Conservation (phyloP, 2,329 filamentous ascomycete species). For the Gyromitra esculenta region DNA sequence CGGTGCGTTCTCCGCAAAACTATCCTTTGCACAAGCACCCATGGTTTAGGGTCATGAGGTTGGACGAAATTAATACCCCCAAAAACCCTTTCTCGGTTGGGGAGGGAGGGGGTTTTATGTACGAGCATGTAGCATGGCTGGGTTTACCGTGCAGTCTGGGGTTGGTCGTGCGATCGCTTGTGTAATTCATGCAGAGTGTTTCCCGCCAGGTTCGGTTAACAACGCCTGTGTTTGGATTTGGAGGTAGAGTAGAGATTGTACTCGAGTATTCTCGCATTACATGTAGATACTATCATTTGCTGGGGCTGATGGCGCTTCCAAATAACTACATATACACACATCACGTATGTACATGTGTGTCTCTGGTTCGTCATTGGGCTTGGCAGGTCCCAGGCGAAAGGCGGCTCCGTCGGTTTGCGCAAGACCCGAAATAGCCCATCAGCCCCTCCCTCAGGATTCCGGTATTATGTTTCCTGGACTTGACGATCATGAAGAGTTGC, state of each 20-base stretch:
- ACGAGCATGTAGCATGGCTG: constrained; percentile 13
- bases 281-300: constrained; percentile 14
- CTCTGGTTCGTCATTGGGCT: constrained; percentile 39
- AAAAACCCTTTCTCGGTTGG: constrained; percentile 32
- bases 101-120: not conserved
- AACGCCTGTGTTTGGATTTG: not conserved
- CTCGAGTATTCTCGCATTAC: not conserved
- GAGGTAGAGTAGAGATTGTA: not conserved
- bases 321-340: constrained; percentile 12
- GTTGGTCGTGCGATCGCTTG: constrained; percentile 29
- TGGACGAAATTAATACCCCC: constrained; percentile 28
- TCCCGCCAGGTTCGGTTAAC: constrained; percentile 26
- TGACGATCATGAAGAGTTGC: constrained; percentile 39
- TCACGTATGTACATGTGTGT: constrained; percentile 15
- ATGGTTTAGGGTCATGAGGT: constrained; percentile 46
- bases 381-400: constrained; percentile 46
- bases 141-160: constrained; percentile 37
- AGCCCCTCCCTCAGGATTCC: constrained; percentile 36
- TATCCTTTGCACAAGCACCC: constrained; percentile 37
- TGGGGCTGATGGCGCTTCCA: not conserved
- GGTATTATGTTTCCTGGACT: constrained; percentile 45
- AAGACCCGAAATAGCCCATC: constrained; percentile 40
- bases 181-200: constrained; percentile 27
- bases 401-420: constrained; percentile 32
- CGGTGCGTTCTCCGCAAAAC: constrained; percentile 22